phyloP scores from a whole-genome alignment of 768 basidiomycete genomes.

The Clavulina sp. region DNA sequence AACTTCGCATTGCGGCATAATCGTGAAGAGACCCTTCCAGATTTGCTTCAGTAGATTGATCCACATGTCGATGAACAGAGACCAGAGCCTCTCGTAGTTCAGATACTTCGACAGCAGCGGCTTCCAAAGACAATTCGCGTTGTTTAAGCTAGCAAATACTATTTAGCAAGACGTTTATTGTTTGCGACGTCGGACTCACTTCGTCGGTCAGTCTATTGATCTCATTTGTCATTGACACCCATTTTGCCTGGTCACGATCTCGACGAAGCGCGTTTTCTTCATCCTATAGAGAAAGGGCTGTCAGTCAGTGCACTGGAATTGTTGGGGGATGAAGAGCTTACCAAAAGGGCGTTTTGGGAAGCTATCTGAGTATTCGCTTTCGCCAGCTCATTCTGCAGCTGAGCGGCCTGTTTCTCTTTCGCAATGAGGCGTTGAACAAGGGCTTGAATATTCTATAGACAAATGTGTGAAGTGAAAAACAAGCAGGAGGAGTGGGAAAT shows the following conservation, averaged over 20 bases:
- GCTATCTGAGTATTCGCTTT: constrained; percentile 41
- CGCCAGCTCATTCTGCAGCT: constrained; percentile 56
- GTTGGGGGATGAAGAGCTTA: constrained; percentile 19
- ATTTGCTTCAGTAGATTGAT: not conserved
- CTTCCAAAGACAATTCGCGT: constrained; percentile 27
- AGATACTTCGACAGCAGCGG: constrained; percentile 49
- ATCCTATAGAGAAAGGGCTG: constrained; percentile 28
- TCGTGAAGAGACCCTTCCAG: not conserved
- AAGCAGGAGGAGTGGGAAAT: not conserved
- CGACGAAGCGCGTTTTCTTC: constrained; percentile 56
- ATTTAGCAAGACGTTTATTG: not conserved
- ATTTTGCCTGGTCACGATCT: constrained; percentile 57
- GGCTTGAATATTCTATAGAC: constrained; percentile 42
- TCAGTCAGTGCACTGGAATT: not conserved
- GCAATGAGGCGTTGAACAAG: constrained; percentile 62
- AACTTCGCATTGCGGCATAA: not conserved
- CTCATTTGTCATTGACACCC: constrained; percentile 58
- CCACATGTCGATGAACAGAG: constrained; percentile 33
- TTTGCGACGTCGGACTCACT: constrained; percentile 24
- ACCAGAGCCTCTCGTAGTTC: constrained; percentile 45
- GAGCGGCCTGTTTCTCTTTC: constrained; percentile 71
- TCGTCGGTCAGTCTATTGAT: constrained; percentile 50
- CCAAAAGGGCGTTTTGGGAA: constrained; percentile 38
- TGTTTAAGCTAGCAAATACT: constrained; percentile 30
- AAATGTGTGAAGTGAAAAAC: not conserved